Base-by-base conservation (phyloP, 139 green algal genomes). In the Auxenochlorella protothecoides region DNA sequence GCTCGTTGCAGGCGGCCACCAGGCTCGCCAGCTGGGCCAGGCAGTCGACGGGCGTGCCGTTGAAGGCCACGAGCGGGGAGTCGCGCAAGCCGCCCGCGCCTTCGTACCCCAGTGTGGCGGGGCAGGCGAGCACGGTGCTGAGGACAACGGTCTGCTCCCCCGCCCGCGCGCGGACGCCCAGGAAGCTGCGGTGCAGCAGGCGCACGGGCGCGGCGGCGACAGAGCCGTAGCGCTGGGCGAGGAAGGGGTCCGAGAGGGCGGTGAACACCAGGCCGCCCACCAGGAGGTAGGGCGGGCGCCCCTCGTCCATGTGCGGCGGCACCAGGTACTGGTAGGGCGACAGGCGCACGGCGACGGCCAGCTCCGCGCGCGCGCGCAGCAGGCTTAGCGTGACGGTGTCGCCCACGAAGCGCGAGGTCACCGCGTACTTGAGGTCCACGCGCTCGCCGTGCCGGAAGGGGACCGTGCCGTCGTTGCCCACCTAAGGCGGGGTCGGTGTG, bases 371-470 rank as follows among this genome's bases (percentile, higher is more conserved):
- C 2, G 27, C 16, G 27, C 77, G 66, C 68, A 78, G 55, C 0
- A 82, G 53, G 4, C 67, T 59, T 60, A 99, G 69, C 13, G 60
- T 15, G 5, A 88, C 88, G 0, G 52, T 65, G 61, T 98, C 91
- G 0, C 87, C 90, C 13, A 92, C 79, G 76, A 89, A 96, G 79
- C 97, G 68, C 13, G 75, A 56, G n/a, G 70, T 74, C 10, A 74
- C 70, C 61, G 68, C 53, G 62, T 63, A 74, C 59, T 74, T 74
- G 86, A 98, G 98, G 55, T 81, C 83, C 71, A 99, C 97, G 73
- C 94, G 87, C 85, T 99, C 95, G 13, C 72, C 89, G 6, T 80
- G 90, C 54, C 94, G 84, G 83, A 99, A 99, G 13, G 90, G 89
- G 60, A 99, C 92, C 5, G 95, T 96, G 69, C 95, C 95, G 69